Evolutionary conservation across 805 yeast species (phyloP), one percentile per base, ranked within the genome.

Genomic region (Pichia nanzhaoensis): DNA sequence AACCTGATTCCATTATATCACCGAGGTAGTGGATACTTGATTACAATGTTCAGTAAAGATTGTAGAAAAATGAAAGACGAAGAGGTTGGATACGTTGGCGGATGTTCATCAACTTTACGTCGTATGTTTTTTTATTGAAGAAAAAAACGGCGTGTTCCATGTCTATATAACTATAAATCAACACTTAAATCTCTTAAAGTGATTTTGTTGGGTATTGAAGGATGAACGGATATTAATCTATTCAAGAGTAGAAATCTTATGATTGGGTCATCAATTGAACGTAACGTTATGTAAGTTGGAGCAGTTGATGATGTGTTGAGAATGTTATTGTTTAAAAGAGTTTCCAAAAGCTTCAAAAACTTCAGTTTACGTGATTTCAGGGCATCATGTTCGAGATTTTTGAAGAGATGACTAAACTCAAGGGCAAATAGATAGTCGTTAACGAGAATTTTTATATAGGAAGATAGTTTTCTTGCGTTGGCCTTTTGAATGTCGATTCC

Each of bases 11-110:
- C 75, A 19, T 63, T 76, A 8, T 71, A 66, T 49, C 64, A 72
- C 47, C 66, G 74, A 50, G 65, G 75, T 1, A 79, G 79, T 2
- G 83, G 83, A 0, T 78, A 66, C 51, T 49, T 78, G 41, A 64
- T 79, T 40, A 72, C 71, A 5, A 66, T 69, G 3, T 76, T 77
- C 55, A 68, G 61, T 48, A 64, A 66, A 35, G 48, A 54, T 0
- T 51, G 50, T 12, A 59, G 59, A 17, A 57, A 49, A 3, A 58
- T 70, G 30, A 50, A 58, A n/a, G 67, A 65, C 3, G 65, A 59
- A 1, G 63, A 65, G 31, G 62, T 77, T 22, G 74, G 77, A 33
- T 64, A 66, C 33, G 67, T 76, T 2, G 75, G 68, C 49, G 69
- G 69, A 24, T 67, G 71, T 48, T 71, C 74, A 2, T 64, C 75